A percentile compares a stretch with the other conserved stretches of the same genome.
phyloP scores from a whole-genome alignment of 1,139 yeast species.

The Citeromyces hawaiiensis region DNA sequence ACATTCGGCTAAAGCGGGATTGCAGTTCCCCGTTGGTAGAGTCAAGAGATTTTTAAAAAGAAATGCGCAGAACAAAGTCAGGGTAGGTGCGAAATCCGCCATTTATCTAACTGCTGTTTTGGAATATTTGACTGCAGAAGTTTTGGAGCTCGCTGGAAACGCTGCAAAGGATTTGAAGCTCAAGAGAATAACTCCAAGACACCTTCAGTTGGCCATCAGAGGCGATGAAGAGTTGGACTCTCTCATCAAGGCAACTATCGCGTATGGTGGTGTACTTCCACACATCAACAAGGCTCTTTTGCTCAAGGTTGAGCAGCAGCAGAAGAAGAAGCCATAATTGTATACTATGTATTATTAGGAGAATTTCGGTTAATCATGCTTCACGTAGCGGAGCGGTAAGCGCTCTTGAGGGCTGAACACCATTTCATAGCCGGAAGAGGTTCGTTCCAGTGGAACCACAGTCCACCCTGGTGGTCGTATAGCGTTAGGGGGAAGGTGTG shows the following conservation, averaged over 20 bases:
- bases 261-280: constrained; percentile 98
- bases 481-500: constrained; percentile 7
- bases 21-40: constrained; percentile 98
- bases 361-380: background rate
- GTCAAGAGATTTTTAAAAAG: constrained; percentile 89
- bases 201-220: constrained; percentile 95
- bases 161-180: constrained; percentile 98
- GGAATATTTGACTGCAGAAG: constrained; percentile 95
- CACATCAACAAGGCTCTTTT: constrained; percentile 90
- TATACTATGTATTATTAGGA: background rate
- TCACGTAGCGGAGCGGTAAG: background rate
- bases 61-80: constrained; percentile 82
- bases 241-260: constrained; percentile 92
- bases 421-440: constrained; percentile 1
- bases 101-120: constrained; percentile 89
- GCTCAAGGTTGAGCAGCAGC: constrained; percentile 85
- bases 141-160: constrained; percentile 95
- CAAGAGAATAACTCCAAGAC: constrained; percentile 98
- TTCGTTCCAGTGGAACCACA: constrained; percentile 9
- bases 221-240: constrained; percentile 96
- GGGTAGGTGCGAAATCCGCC: constrained; percentile 79
- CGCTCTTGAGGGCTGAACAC: constrained; percentile 1
- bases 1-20: constrained; percentile 94
- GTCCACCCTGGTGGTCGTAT: constrained; percentile 15
- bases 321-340: constrained; percentile 21